These are phyloP conservation scores for Diaporthe sp. DNA, from an alignment of 2,329 filamentous ascomycete species.

Conservation along the genomic window DNA sequence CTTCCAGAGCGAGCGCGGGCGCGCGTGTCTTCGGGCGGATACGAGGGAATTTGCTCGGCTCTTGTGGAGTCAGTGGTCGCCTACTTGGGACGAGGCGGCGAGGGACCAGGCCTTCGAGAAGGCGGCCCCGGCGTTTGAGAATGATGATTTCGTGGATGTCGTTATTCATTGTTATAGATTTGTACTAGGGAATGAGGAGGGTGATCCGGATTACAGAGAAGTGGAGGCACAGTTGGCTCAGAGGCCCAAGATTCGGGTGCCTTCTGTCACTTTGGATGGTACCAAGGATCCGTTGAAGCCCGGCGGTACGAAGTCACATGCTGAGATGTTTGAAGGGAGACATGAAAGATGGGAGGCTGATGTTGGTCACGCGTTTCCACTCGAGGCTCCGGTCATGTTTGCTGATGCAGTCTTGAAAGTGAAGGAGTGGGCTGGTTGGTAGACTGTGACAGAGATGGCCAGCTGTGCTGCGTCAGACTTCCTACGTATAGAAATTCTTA, in stretches of 20 bases:
- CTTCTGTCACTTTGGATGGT: not conserved
- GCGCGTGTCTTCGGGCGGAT: not conserved
- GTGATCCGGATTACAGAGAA: not conserved
- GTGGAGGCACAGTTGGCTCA: not conserved
- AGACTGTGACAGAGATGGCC: not conserved
- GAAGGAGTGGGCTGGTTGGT: not conserved
- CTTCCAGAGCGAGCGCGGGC: not conserved
- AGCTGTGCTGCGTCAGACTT: no score
- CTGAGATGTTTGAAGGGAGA: not conserved
- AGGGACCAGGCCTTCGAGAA: not conserved
- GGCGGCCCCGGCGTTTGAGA: not conserved
- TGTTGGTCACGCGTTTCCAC: not conserved
- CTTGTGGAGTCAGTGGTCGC: slow-evolving; percentile 1
- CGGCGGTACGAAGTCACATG: not conserved
- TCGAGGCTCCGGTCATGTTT: not conserved
- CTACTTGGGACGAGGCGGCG: not conserved
- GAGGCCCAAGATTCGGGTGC: not conserved
- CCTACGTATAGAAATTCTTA: no score
- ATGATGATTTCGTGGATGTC: not conserved
- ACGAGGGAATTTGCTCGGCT: not conserved
- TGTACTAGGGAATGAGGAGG: not conserved
- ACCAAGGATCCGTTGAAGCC: not conserved
- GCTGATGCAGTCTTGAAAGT: not conserved
- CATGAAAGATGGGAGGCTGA: not conserved
- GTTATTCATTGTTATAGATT: not conserved